phyloP scores from a whole-genome alignment of 345 rosid species.

The Populus davidiana region DNA sequence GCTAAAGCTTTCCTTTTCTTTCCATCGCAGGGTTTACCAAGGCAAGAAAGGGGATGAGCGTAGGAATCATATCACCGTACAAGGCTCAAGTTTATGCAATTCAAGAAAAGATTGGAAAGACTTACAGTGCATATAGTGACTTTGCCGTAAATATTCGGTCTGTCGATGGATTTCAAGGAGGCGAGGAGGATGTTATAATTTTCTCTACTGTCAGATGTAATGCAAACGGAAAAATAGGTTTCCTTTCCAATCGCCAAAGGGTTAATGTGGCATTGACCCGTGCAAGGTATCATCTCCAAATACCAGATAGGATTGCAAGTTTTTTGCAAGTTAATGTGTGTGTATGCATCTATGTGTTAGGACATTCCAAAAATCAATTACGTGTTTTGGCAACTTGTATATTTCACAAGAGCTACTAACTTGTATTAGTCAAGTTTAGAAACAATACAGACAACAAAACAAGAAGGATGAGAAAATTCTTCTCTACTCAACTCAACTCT shows the following conservation, averaged over 20 bases:
- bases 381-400: too few species aligned
- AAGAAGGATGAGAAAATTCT: too few species aligned
- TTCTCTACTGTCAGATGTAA: conserved; percentile 51
- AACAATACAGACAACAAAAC: too few species aligned
- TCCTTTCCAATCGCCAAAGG: conserved; percentile 25
- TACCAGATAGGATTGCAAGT: not conserved
- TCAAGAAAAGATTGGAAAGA: conserved; percentile 32
- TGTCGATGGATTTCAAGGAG: conserved; percentile 57
- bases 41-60: conserved; percentile 23
- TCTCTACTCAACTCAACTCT: too few species aligned
- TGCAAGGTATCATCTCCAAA: conserved; percentile 31
- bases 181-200: conserved; percentile 52
- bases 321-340: not conserved
- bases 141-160: conserved; percentile 37
- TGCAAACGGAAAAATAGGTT: conserved; percentile 35
- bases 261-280: conserved; percentile 9
- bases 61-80: conserved; percentile 54
- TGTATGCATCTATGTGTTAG: too few species aligned
- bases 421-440: too few species aligned
- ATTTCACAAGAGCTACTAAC: too few species aligned
- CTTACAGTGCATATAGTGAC: not conserved
- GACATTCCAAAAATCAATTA: too few species aligned
- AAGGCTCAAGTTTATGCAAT: conserved; percentile 50
- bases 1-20: not conserved
- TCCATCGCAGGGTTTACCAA: not conserved